These are phyloP conservation scores for Phoenix dactylifera DNA, from an alignment of 176 grass and related monocot genomes.

Conservation along the genomic window DNA sequence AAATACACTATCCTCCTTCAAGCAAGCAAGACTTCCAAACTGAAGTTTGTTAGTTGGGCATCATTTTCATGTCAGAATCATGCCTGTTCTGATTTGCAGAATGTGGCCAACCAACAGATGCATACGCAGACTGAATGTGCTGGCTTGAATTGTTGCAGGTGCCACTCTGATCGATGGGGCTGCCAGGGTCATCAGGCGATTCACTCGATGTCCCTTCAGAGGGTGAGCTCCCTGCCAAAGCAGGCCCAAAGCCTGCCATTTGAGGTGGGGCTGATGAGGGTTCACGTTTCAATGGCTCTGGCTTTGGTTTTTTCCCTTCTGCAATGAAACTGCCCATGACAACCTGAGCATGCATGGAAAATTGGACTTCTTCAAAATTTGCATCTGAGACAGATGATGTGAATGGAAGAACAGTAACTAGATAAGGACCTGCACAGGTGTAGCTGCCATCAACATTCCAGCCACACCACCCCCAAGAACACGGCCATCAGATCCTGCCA, in stretches of 20 bases:
- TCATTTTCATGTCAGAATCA: slow-evolving; percentile 83
- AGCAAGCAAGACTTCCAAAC: too few species aligned
- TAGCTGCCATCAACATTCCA: slow-evolving; percentile 85
- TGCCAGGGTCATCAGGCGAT: slow-evolving; percentile 61
- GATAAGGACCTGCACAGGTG: slow-evolving; percentile 68
- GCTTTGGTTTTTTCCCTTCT: slow-evolving; percentile 77
- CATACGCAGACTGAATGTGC: slow-evolving; percentile 55
- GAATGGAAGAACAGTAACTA: too few species aligned
- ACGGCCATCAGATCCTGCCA: slow-evolving; percentile 92
- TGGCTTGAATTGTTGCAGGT: slow-evolving; percentile 44
- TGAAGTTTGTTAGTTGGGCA: slow-evolving; percentile 45
- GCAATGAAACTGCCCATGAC: slow-evolving; percentile 93
- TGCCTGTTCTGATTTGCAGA: slow-evolving; percentile 59
- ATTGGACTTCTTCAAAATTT: background rate
- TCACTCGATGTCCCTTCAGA: slow-evolving; percentile 68
- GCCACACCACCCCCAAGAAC: slow-evolving; percentile 96
- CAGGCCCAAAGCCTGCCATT: slow-evolving; percentile 48
- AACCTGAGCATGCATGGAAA: slow-evolving; percentile 34
- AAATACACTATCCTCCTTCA: too few species aligned
- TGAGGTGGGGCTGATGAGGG: slow-evolving; percentile 50
- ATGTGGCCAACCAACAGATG: slow-evolving; percentile 55
- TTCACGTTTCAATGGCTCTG: slow-evolving; percentile 54
- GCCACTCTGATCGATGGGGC: slow-evolving; percentile 55
- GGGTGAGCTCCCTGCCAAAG: slow-evolving; percentile 43
- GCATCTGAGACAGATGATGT: too few species aligned